Conservation (phyloP, 2,329 filamentous ascomycete species). For the Phaeosphaeriaceae sp. region DNA sequence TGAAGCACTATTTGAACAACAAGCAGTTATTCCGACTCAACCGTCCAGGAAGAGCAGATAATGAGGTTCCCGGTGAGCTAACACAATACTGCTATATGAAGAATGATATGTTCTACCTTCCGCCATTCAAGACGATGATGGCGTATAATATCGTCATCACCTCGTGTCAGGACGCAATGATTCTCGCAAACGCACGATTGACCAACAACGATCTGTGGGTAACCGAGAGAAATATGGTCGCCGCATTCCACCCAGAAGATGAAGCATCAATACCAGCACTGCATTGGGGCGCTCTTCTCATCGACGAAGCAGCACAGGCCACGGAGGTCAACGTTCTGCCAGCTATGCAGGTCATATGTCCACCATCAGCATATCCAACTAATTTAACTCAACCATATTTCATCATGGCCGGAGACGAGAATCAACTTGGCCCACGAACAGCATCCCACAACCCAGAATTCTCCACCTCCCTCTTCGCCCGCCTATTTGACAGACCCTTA, state of each 20-base stretch:
- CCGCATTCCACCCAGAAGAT: slow-evolving; percentile 39
- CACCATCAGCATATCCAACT: slow-evolving; percentile 35
- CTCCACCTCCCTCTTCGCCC: slow-evolving; percentile 51
- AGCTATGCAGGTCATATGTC: slow-evolving; percentile 50
- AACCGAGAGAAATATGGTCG: slow-evolving; percentile 43
- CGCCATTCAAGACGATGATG: slow-evolving; percentile 49
- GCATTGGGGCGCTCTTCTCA: slow-evolving; percentile 53
- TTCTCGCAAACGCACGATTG: slow-evolving; percentile 51
- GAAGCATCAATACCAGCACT: slow-evolving; percentile 17
- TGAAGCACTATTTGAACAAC: slow-evolving; percentile 46
- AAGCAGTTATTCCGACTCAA: slow-evolving; percentile 53
- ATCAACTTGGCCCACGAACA: slow-evolving; percentile 52
- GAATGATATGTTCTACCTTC: slow-evolving; percentile 51
- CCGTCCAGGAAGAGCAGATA: slow-evolving; percentile 47
- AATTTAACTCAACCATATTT: slow-evolving; percentile 43
- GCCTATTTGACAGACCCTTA: slow-evolving; percentile 46
- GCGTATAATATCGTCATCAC: slow-evolving; percentile 52
- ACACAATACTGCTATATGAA: slow-evolving; percentile 49
- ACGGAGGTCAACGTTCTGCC: slow-evolving; percentile 52
- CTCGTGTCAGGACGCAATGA: slow-evolving; percentile 50
- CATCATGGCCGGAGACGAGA: slow-evolving; percentile 56
- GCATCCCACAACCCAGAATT: slow-evolving; percentile 43
- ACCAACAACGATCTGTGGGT: slow-evolving; percentile 52
- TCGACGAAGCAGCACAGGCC: slow-evolving; percentile 57
- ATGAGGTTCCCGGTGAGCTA: slow-evolving; percentile 51